Evolutionary conservation across 805 yeast species (phyloP).

Genomic region (Schwanniomyces yamadae): DNA sequence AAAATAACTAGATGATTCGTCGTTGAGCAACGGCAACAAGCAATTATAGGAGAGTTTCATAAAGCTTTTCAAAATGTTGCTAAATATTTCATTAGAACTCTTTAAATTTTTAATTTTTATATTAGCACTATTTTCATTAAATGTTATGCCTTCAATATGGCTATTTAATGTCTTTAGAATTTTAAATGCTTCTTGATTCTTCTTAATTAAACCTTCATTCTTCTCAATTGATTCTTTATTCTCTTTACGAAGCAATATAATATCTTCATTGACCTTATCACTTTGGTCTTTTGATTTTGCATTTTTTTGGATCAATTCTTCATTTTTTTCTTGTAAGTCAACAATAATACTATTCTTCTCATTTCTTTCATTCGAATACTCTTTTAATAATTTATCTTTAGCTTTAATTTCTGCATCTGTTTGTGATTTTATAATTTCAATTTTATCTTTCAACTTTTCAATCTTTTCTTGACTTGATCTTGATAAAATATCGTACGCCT

Average conservation of each 20-base stretch:
- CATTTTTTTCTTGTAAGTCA: background rate
- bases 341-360: background rate
- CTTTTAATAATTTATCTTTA: background rate
- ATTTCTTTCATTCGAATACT: background rate
- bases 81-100: slow-evolving; percentile 26
- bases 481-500: background rate
- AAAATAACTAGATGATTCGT: slow-evolving; percentile 13
- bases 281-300: background rate
- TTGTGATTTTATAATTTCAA: too few relatives aligned
- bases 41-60: slow-evolving; percentile 3
- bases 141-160: slow-evolving; percentile 4
- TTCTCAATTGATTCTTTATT: background rate
- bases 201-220: slow-evolving; percentile 1
- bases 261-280: background rate
- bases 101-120: slow-evolving; percentile 34
- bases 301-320: slow-evolving; percentile 1
- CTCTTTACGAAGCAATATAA: background rate
- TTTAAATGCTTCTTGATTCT: slow-evolving; percentile 2
- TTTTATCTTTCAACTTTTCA: too few relatives aligned
- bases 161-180: slow-evolving; percentile 3
- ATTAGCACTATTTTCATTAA: slow-evolving; percentile 33
- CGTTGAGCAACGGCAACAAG: slow-evolving; percentile 15
- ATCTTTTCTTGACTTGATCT: background rate
- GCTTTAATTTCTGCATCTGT: too few relatives aligned
- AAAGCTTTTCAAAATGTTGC: slow-evolving; percentile 4